phyloP scores from a whole-genome alignment of 2,329 filamentous ascomycete species.

The Penicillium occitanis region DNA sequence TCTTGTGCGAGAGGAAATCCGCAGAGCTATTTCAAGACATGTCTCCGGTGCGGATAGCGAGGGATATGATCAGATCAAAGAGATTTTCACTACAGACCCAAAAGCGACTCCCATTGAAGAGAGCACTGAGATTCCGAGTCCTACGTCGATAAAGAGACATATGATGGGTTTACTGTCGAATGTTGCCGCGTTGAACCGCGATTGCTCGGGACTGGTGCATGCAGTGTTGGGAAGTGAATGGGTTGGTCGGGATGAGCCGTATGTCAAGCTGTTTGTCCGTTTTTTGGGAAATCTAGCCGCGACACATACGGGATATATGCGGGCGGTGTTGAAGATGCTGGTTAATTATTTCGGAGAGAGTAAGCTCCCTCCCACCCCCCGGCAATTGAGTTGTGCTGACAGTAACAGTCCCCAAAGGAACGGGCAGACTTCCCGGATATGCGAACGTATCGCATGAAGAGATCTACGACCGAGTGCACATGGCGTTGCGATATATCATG shows the following conservation, averaged over 20 bases:
- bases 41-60: conserved; percentile 53
- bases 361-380: conserved; percentile 43
- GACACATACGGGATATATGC: conserved; percentile 76
- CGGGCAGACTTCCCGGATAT: conserved; percentile 55
- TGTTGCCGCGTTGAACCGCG: conserved; percentile 55
- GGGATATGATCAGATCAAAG: conserved; percentile 57
- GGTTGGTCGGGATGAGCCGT: conserved; percentile 61
- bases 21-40: conserved; percentile 57
- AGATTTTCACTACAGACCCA: conserved; percentile 52
- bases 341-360: conserved; percentile 70
- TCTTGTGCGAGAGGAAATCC: conserved; percentile 62
- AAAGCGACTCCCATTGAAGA: conserved; percentile 40
- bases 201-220: conserved; percentile 59
- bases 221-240: conserved; percentile 60
- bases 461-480: conserved; percentile 73
- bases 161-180: conserved; percentile 59
- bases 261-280: conserved; percentile 56
- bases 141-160: conserved; percentile 57
- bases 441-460: conserved; percentile 60
- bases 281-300: conserved; percentile 68
- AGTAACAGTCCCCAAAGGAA: conserved; percentile 53
- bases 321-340: conserved; percentile 73
- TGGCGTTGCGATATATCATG: conserved; percentile 71
- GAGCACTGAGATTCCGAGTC: conserved; percentile 50
- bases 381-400: not conserved